Evolutionary conservation across 805 yeast species (phyloP), one percentile per base, ranked within the genome.

Genomic region (Yamadazyma insecticola): DNA sequence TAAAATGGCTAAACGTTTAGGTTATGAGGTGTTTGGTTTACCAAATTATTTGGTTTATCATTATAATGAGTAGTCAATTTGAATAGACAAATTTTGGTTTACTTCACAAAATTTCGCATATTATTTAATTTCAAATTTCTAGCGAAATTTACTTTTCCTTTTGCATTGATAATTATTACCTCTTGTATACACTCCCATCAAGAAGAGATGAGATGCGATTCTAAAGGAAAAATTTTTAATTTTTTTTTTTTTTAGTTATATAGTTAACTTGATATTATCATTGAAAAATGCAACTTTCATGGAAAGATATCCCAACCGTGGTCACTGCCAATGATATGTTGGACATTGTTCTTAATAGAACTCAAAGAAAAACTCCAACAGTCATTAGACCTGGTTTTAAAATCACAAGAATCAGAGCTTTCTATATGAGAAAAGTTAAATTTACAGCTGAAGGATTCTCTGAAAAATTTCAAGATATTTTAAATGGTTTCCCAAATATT

Each of bases 281-380:
- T n/a, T 3, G 13, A 17, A 62, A 44, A 28, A 92, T 90, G 98
- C 97, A 90, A 71, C 77, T 90, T 47, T 81, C 97, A 28, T 90
- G 97, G 97, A 90, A 92, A 66, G 97, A 92, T 62, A 92, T 90
- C 57, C 95, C 97, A 14, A 80, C 95, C 29, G 96, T 90, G 44
- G 94, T 97, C 28, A 80, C 80, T 44, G 69, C 95, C 51, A 87
- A 83, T 60, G 97, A 92, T 64, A 72, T 89, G 73, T 72, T 92
- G 77, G 99, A 92, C 64, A 86, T 92, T 43, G 95, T 92, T 41
- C 82, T 92, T 45, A 92, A 92, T 72, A 76, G 97, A 56, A 92
- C 99, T 1, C 99, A 92, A 69, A 80, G 99, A 67, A 92, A 92
- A 67, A 92, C 98, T 5, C 98, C 98, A 37, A 92, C 98, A n/a